Conservation (phyloP, 257 asterid genomes). For the Galeopsis tetrahit region DNA sequence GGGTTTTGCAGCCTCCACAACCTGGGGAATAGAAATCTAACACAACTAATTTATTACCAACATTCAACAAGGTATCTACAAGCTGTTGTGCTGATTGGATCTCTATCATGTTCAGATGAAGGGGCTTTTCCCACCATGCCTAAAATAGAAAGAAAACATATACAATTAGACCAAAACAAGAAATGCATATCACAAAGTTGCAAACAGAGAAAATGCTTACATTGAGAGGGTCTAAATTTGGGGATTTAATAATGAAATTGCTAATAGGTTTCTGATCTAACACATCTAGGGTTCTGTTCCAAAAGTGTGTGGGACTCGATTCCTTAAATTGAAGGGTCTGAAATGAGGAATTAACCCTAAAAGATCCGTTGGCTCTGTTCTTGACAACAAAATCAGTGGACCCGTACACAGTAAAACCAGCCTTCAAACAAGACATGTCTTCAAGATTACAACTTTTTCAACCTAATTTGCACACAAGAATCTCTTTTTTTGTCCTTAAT, state of each 20-base stretch:
- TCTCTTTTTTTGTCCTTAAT: conserved; percentile 34
- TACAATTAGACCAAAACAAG: not conserved
- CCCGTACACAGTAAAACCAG: conserved; percentile 53
- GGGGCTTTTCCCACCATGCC: conserved; percentile 94
- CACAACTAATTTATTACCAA: conserved; percentile 74
- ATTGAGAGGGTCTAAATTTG: conserved; percentile 45
- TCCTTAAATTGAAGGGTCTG: conserved; percentile 48
- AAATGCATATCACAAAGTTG: not conserved
- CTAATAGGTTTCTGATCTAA: conserved; percentile 32
- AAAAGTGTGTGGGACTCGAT: conserved; percentile 45
- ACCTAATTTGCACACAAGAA: conserved; percentile 32
- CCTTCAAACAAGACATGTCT: conserved; percentile 67
- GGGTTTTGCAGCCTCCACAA: conserved; percentile 91
- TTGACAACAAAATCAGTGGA: conserved; percentile 40
- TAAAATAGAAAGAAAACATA: conserved; percentile 32
- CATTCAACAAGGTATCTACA: conserved; percentile 60
- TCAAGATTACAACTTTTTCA: conserved; percentile 37
- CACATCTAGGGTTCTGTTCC: conserved; percentile 47
- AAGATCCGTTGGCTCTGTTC: conserved; percentile 42
- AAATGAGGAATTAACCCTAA: conserved; percentile 44
- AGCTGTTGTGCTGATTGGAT: conserved; percentile 72
- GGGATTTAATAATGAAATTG: conserved; percentile 38
- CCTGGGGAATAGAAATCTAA: conserved; percentile 85
- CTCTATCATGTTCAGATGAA: conserved; percentile 78
- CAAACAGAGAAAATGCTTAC: conserved; percentile 38